Evolutionary conservation across 2,329 filamentous ascomycete genomes (phyloP), one percentile per base, ranked within the genome.

Genomic region (Aspergillus pseudonomiae): DNA sequence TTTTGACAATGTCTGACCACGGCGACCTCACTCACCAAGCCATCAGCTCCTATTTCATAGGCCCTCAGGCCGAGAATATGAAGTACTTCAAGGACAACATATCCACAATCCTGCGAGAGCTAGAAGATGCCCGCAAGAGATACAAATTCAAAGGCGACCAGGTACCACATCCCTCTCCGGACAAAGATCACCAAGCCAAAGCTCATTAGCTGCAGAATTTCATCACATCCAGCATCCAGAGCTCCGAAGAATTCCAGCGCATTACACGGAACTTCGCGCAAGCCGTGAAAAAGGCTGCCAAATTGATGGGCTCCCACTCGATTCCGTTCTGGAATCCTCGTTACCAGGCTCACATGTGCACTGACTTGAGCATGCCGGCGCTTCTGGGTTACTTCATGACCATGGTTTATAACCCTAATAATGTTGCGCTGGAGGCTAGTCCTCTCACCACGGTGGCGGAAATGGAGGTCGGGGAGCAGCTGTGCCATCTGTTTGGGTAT

Each of bases 341-440:
- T 0, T 84, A 84, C 68, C 74, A 81, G 55, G 81, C 74, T 4
- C 82, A 84, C 61, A 84, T 84, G 82, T 78, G 55, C 52, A 78
- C 74, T 14, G 71, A 83, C 62, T 56, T 82, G 68, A 78, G 71
- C 60, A 82, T 82, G 78, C 72, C 81, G 0, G 75, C 78, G 0
- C 61, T 83, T 5, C 71, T 83, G 7, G 81, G 81, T 0, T 83
- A 83, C 66, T 80, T 83, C 30, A 81, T 81, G 74, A 82, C 81
- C 0, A 84, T 84, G 81, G 41, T 84, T 28, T 83, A 83, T 63
- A 83, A 83, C 54, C 81, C 81, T 0, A 84, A 84, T 71, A 84
- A 83, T 43, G 78, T 83, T 1, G 73, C 81, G 2, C 68, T 82
- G 0, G 82, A 84, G 64, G 81, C 77, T 5, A 83, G 80, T 54